phyloP scores from a whole-genome alignment of 345 rosid species.

The Pseudoturritis turrita region DNA sequence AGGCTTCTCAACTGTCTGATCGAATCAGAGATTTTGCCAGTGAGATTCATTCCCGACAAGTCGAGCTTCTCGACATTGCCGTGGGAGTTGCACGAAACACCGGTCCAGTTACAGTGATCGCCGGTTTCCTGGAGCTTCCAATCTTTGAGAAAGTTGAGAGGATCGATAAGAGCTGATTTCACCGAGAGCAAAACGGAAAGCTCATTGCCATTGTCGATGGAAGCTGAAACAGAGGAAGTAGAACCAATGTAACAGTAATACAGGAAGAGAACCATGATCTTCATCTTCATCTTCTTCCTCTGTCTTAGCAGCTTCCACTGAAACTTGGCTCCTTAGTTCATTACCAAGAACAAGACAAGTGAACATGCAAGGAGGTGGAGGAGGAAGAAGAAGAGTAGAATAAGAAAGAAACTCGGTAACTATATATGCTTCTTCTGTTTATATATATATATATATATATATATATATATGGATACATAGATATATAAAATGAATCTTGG shows the following conservation, averaged over 20 bases:
- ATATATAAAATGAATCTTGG: constrained; percentile 30
- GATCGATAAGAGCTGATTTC: constrained; percentile 58
- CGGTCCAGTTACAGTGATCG: constrained; percentile 78
- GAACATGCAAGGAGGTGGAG: constrained; percentile 32
- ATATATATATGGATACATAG: background rate
- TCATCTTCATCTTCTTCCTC: constrained; percentile 33
- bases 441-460: constrained; percentile 17
- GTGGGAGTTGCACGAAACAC: constrained; percentile 61
- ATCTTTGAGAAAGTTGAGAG: constrained; percentile 52
- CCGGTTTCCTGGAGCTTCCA: constrained; percentile 49
- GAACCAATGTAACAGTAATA: constrained; percentile 41
- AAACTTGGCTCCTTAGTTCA: constrained; percentile 27
- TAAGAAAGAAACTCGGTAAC: constrained; percentile 34
- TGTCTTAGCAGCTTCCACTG: constrained; percentile 18
- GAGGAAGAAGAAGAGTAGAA: constrained; percentile 23
- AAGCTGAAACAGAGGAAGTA: constrained; percentile 38
- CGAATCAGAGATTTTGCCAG: constrained; percentile 56
- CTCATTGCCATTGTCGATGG: constrained; percentile 37
- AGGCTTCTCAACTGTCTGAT: constrained; percentile 51
- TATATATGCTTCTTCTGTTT: constrained; percentile 33
- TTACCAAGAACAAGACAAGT: constrained; percentile 34
- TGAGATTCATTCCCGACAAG: constrained; percentile 75
- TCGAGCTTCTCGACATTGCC: constrained; percentile 72
- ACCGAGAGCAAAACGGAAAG: constrained; percentile 49
- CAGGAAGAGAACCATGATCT: constrained; percentile 39